These are phyloP conservation scores for Litchi chinensis DNA, from an alignment of 345 rosid species.

Conservation along the genomic window DNA sequence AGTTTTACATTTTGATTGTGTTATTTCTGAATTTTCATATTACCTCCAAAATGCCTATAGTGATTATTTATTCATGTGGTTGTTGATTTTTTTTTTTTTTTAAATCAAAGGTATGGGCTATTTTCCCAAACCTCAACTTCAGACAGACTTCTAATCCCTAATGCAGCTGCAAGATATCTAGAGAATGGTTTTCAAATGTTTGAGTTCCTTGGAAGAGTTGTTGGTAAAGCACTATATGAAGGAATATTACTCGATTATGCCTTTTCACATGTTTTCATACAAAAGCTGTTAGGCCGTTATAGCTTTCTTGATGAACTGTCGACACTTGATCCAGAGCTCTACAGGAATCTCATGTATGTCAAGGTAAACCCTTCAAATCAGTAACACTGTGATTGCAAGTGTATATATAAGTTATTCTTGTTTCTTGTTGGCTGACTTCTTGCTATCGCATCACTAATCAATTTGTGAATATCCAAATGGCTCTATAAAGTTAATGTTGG, in stretches of 20 bases:
- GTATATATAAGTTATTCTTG: background rate
- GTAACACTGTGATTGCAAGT: constrained; percentile 18
- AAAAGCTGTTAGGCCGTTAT: constrained; percentile 90
- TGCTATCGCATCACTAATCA: background rate
- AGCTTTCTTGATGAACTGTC: constrained; percentile 98
- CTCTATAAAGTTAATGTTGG: constrained; percentile 2
- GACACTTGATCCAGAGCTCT: constrained; percentile 92
- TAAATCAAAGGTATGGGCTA: constrained; percentile 70
- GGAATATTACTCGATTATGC: constrained; percentile 93
- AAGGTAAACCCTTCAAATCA: constrained; percentile 61
- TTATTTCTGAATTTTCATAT: constrained; percentile 18
- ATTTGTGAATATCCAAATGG: constrained; percentile 1
- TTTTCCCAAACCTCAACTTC: constrained; percentile 83
- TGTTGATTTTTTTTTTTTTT: constrained; percentile 11
- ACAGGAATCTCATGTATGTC: constrained; percentile 88
- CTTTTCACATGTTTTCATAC: constrained; percentile 91
- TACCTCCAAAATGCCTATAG: background rate
- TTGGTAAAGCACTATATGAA: constrained; percentile 97
- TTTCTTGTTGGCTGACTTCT: constrained; percentile 9
- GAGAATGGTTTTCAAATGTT: constrained; percentile 91
- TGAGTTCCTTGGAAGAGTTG: constrained; percentile 97
- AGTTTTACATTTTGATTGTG: constrained; percentile 36
- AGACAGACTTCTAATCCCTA: constrained; percentile 88
- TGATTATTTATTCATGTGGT: background rate
- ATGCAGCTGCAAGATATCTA: constrained; percentile 76